Evolutionary conservation across 2,329 filamentous ascomycete genomes (phyloP), one percentile per base, ranked within the genome.

Genomic region (Pseudonectria foliicola): DNA sequence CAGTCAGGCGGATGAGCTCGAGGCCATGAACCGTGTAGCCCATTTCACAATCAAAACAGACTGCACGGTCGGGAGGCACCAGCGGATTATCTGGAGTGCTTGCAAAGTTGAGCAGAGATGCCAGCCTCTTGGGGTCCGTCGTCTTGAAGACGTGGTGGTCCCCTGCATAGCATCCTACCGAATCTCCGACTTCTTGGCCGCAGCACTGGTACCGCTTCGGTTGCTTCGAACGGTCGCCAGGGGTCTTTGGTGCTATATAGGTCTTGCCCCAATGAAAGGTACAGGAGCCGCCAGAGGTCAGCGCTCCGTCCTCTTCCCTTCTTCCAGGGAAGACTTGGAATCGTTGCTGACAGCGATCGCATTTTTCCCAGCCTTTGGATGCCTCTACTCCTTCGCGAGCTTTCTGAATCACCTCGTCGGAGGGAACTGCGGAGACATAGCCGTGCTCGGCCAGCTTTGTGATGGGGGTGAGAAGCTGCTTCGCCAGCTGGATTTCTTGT

Each of bases 41-140:
- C 92, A 98, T 98, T 56, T 98, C 92, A 52, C 92, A 96, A 57
- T 98, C 92, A 51, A 98, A 90, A 44, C 80, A 83, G 10, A 96
- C 78, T 3, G 83, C 85, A 25, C 75, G 74, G 34, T 72, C 64
- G 2, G 59, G 50, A 0, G 67, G 63, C 2, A 65, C 68, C 3
- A 62, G 50, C 2, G 65, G 57, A 45, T 87, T 88, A 10, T 69
- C 61, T 0, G 89, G 89, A 0, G 92, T 96, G 42, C 76, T 62
- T 37, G 77, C 73, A 56, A 93, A 98, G 33, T 90, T 88, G 50
- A 93, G 71, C 3, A 90, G 64, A 1, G 80, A 66, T 0, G 88
- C 87, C 16, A 98, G 69, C 14, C 88, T 72, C 44, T 85, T 87
- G 1, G 77, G 65, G 39, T 89, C 81, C 0, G 73, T 79, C 8